phyloP scores from a whole-genome alignment of 169 alveolate genomes.

The Plasmodium gonderi region DNA sequence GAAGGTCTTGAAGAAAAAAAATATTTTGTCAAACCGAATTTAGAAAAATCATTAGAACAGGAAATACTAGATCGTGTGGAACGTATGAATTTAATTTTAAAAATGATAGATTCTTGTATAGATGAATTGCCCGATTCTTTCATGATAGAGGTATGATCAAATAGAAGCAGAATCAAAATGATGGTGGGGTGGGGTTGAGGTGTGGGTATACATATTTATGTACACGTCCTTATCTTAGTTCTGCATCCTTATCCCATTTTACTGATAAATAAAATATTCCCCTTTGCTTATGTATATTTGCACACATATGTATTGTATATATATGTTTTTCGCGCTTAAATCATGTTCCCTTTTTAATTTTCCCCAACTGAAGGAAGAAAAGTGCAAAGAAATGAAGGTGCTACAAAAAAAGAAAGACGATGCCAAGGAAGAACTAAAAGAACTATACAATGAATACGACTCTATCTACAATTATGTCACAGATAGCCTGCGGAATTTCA shows the following conservation, averaged over 20 bases:
- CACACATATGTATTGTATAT: not conserved
- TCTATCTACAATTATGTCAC: slow-evolving; percentile 43
- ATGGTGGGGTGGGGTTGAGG: not conserved
- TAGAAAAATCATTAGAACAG: slow-evolving; percentile 7
- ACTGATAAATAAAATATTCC: too few relatives aligned
- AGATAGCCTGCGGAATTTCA: slow-evolving; percentile 2
- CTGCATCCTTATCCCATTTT: too few relatives aligned
- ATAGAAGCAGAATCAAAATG: not conserved
- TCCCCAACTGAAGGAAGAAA: slow-evolving; percentile 18
- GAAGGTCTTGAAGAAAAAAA: slow-evolving; percentile 10
- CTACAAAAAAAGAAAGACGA: slow-evolving; percentile 50
- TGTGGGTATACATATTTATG: not conserved
- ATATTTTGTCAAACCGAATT: slow-evolving; percentile 51
- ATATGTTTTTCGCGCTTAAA: not conserved
- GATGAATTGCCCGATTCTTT: slow-evolving; percentile 63
- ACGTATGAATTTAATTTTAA: slow-evolving; percentile 55
- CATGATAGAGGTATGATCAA: slow-evolving; percentile 20
- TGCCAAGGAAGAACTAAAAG: slow-evolving; percentile 46
- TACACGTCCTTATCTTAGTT: too few relatives aligned
- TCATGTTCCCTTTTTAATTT: not conserved
- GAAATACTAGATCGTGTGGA: slow-evolving; percentile 61
- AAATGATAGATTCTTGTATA: slow-evolving; percentile 33
- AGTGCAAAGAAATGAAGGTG: slow-evolving; percentile 45
- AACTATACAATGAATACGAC: slow-evolving; percentile 35
- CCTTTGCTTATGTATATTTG: too few relatives aligned